These are phyloP conservation scores for Nannizziopsis barbatae DNA, from an alignment of 2,329 filamentous ascomycete species.

Conservation along the genomic window DNA sequence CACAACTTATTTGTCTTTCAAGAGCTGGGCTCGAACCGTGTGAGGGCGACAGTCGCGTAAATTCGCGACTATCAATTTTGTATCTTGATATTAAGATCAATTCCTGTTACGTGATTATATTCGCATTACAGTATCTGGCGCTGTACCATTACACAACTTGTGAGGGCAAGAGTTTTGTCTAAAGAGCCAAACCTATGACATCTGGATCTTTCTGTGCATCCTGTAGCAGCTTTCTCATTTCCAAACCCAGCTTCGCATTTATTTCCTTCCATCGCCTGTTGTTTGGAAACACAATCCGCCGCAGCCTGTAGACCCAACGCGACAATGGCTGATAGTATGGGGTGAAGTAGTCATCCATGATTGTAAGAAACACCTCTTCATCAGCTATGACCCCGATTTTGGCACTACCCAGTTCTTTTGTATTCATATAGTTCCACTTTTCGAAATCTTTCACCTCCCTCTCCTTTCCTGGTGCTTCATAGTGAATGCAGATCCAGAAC, in stretches of 20 bases:
- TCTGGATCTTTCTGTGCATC: constrained; percentile 1
- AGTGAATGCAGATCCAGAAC: constrained; percentile 40
- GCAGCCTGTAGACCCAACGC: constrained; percentile 31
- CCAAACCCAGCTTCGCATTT: not conserved
- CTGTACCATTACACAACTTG: no score
- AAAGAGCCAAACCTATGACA: not conserved
- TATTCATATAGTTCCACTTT: no score
- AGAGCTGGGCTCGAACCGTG: no score
- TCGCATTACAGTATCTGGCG: no score
- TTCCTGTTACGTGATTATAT: no score
- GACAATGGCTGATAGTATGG: constrained; percentile 21
- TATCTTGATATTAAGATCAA: no score
- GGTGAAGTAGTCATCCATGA: constrained; percentile 13
- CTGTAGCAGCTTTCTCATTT: not conserved
- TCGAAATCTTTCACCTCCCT: constrained; percentile 12
- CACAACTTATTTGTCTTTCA: no score
- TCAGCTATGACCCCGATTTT: constrained; percentile 21
- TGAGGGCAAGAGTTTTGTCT: no score
- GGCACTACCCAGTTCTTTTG: constrained; percentile 13
- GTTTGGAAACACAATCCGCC: constrained; percentile 28
- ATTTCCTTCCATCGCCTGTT: constrained; percentile 19
- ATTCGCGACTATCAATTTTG: no score
- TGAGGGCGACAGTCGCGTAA: no score
- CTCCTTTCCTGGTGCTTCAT: constrained; percentile 21
- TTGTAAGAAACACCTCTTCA: constrained; percentile 24